Conservation (phyloP, 2,329 filamentous ascomycete genomes). For the Cladophialophora carrionii region DNA sequence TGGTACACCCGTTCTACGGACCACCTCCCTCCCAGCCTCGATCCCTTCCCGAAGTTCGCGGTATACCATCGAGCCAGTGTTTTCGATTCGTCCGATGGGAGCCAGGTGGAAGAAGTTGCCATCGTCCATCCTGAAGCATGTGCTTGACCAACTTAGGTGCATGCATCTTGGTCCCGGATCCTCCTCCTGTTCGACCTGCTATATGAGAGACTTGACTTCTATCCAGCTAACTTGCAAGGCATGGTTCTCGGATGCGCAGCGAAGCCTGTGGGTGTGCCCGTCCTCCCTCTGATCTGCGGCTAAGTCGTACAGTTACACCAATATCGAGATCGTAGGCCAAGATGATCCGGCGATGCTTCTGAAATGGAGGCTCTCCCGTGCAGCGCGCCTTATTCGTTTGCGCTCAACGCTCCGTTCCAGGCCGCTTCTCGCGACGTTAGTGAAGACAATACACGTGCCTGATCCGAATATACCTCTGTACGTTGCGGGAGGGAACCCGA, state of each 20-base stretch:
- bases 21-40: slow-evolving; percentile 15
- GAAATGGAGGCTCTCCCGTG: slow-evolving; percentile 54
- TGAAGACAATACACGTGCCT: slow-evolving; percentile 58
- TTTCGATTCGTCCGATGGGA: neutral
- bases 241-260: slow-evolving; percentile 59
- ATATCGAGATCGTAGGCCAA: slow-evolving; percentile 54
- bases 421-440: slow-evolving; percentile 55
- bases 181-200: slow-evolving; percentile 57
- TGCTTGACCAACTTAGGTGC: slow-evolving; percentile 55
- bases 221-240: slow-evolving; percentile 58
- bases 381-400: slow-evolving; percentile 57
- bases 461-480: slow-evolving; percentile 50
- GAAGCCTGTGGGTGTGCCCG: slow-evolving; percentile 51
- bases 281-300: neutral
- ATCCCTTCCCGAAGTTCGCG: neutral
- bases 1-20: slow-evolving; percentile 9
- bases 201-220: slow-evolving; percentile 58
- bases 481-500: slow-evolving; percentile 43
- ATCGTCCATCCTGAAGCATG: slow-evolving; percentile 58
- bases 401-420: slow-evolving; percentile 59
- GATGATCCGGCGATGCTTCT: slow-evolving; percentile 53
- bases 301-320: slow-evolving; percentile 50
- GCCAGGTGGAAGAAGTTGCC: slow-evolving; percentile 50
- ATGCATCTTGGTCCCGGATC: slow-evolving; percentile 49
- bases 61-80: slow-evolving; percentile 1